Percentiles rank a stretch among this genome's conserved stretches.
phyloP scores from a whole-genome alignment of 164 flowering plant genomes.

The Akebia trifoliata region DNA sequence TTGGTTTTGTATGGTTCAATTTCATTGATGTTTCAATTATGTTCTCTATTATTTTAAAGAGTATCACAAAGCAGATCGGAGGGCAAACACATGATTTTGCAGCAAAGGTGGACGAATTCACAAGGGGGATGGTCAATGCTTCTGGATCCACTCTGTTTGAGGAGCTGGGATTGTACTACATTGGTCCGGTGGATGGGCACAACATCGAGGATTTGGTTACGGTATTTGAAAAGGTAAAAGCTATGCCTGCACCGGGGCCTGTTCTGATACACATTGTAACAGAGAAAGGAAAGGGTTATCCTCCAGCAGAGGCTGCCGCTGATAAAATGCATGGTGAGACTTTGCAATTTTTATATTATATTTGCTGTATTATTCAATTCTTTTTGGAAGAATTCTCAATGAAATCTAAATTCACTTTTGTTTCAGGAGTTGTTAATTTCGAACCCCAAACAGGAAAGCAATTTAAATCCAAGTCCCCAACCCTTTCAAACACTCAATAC shows the following conservation, averaged over 20 bases:
- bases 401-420: slow-evolving; percentile 6
- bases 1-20: not conserved
- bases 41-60: slow-evolving; percentile 26
- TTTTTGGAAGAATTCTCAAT: not conserved
- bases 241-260: slow-evolving; percentile 82
- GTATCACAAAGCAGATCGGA: slow-evolving; percentile 72
- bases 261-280: slow-evolving; percentile 84
- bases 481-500: slow-evolving; percentile 74
- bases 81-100: slow-evolving; percentile 64
- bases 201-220: slow-evolving; percentile 61
- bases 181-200: slow-evolving; percentile 94
- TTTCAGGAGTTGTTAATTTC: slow-evolving; percentile 82
- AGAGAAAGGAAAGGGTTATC: slow-evolving; percentile 92
- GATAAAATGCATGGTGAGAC: slow-evolving; percentile 90
- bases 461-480: slow-evolving; percentile 57
- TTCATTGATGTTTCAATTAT: slow-evolving; percentile 8
- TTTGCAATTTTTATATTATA: not conserved
- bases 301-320: slow-evolving; percentile 83
- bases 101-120: slow-evolving; percentile 78
- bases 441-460: slow-evolving; percentile 76
- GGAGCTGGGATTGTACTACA: slow-evolving; percentile 84
- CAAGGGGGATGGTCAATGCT: slow-evolving; percentile 76
- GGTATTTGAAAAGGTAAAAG: slow-evolving; percentile 64
- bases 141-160: slow-evolving; percentile 70
- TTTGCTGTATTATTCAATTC: not conserved